Percentiles rank a stretch among this genome's conserved stretches.
Conservation (phyloP, 192 early-diverging fungal genomes). For the Coemansia sp. region DNA sequence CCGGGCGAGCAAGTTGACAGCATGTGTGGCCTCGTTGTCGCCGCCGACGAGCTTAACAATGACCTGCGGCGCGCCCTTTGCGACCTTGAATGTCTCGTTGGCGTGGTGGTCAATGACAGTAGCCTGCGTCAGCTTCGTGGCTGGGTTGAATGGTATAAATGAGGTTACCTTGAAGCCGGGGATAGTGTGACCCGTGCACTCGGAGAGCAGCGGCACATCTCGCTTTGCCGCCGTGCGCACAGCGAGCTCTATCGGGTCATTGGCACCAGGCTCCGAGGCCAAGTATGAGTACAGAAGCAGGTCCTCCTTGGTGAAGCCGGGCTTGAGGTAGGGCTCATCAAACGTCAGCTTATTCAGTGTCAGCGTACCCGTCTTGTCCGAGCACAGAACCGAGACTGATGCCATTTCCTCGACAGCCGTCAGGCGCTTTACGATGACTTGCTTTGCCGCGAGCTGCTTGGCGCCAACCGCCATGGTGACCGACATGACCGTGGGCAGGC, state of each 20-base stretch:
- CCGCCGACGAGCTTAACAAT: conserved; percentile 82
- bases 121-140: conserved; percentile 89
- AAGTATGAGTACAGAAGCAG: conserved; percentile 79
- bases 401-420: conserved; percentile 94
- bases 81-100: conserved; percentile 77
- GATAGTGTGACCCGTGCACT: conserved; percentile 68
- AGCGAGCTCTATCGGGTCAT: conserved; percentile 87
- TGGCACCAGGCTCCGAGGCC: conserved; percentile 84
- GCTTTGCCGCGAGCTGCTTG: conserved; percentile 78
- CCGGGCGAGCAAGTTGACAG: conserved; percentile 81
- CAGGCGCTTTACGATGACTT: conserved; percentile 92
- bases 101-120: conserved; percentile 76
- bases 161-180: conserved; percentile 91
- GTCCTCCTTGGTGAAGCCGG: conserved; percentile 71
- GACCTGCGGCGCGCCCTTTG: conserved; percentile 95
- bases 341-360: conserved; percentile 90
- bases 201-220: conserved; percentile 68
- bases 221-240: conserved; percentile 80
- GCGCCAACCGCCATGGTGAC: conserved; percentile 96
- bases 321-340: conserved; percentile 78
- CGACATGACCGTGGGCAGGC: conserved; percentile 89
- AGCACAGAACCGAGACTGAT: conserved; percentile 82
- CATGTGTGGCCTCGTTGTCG: conserved; percentile 78
- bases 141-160: conserved; percentile 94
- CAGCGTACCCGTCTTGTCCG: conserved; percentile 87